Conservation (phyloP, 352 stramenopile genomes). For the Plasmopara viticola region DNA sequence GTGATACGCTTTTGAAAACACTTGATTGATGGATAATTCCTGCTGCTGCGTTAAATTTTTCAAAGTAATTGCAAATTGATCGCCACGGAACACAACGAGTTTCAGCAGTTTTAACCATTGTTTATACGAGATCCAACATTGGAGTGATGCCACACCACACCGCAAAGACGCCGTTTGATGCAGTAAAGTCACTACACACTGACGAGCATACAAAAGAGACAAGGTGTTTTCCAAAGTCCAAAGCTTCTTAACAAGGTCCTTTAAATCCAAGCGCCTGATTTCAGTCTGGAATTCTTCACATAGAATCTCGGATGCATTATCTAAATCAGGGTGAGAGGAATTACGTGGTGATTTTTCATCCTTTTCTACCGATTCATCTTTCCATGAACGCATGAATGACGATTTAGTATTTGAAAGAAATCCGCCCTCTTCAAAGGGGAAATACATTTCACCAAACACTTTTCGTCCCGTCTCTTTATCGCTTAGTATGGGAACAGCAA, state of each 20-base stretch:
- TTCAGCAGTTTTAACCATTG: slow-evolving; percentile 44
- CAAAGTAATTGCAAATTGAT: slow-evolving; percentile 32
- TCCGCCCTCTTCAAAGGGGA: slow-evolving; percentile 76
- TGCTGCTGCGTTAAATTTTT: slow-evolving; percentile 2
- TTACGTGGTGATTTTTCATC: slow-evolving; percentile 8
- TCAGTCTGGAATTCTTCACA: slow-evolving; percentile 25
- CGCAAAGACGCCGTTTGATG: slow-evolving; percentile 6
- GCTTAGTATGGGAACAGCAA: slow-evolving; percentile 26
- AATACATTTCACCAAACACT: slow-evolving; percentile 84
- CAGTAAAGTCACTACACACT: slow-evolving; percentile 15
- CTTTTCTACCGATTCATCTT: slow-evolving; percentile 22
- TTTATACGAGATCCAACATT: slow-evolving; percentile 8
- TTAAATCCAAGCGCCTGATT: slow-evolving; percentile 16
- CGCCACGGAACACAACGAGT: slow-evolving; percentile 42
- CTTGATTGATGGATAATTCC: slow-evolving; percentile 9
- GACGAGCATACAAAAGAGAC: slow-evolving; percentile 30
- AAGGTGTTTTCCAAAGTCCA: slow-evolving; percentile 23
- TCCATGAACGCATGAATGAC: slow-evolving; percentile 31
- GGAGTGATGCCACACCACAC: background rate
- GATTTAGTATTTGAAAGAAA: slow-evolving; percentile 48
- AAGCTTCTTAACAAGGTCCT: slow-evolving; percentile 14
- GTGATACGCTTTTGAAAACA: slow-evolving; percentile 13
- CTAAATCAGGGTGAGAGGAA: slow-evolving; percentile 3
- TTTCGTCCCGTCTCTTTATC: slow-evolving; percentile 81
- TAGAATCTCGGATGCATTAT: background rate